Conservation (phyloP, 2,329 filamentous ascomycete genomes). For the Hypocrella siamensis region DNA sequence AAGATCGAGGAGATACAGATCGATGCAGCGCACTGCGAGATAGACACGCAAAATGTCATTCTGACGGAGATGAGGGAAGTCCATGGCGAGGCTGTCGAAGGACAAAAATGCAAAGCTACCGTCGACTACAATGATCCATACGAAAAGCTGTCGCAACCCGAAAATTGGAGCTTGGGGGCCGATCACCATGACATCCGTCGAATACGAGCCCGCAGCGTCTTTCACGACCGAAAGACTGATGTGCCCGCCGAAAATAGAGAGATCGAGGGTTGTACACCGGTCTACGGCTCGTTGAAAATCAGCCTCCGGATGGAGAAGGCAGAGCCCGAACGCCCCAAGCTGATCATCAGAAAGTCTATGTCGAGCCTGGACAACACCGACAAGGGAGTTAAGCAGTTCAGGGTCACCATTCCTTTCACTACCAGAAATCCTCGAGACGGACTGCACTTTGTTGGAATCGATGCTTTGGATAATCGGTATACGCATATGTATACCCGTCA, state of each 20-base stretch:
- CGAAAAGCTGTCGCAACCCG: constrained; percentile 43
- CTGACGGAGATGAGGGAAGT: constrained; percentile 25
- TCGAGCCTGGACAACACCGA: constrained; percentile 15
- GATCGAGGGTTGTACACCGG: constrained; percentile 37
- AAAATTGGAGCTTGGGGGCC: constrained; percentile 45
- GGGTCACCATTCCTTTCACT: constrained; percentile 57
- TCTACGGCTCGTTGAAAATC: constrained; percentile 35
- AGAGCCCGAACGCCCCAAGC: constrained; percentile 21
- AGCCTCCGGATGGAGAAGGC: constrained; percentile 22
- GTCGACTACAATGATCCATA: constrained; percentile 49
- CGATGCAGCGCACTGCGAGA: constrained; percentile 46
- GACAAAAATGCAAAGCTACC: constrained; percentile 22
- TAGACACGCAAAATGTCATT: constrained; percentile 36
- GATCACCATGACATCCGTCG: constrained; percentile 62
- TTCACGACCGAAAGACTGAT: constrained; percentile 34
- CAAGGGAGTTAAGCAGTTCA: constrained; percentile 28
- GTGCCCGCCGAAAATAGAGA: constrained; percentile 39
- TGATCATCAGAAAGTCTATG: constrained; percentile 29
- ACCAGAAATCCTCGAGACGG: constrained; percentile 68
- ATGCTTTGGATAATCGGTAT: constrained; percentile 65
- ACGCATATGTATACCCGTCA: constrained; percentile 86
- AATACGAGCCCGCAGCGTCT: constrained; percentile 44
- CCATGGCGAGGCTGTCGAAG: constrained; percentile 18
- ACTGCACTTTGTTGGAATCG: constrained; percentile 78
- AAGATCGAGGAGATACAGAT: constrained; percentile 42